These are phyloP conservation scores for Sugiyamaella xylanicola DNA, from an alignment of 1,139 yeast species.

Conservation along the genomic window DNA sequence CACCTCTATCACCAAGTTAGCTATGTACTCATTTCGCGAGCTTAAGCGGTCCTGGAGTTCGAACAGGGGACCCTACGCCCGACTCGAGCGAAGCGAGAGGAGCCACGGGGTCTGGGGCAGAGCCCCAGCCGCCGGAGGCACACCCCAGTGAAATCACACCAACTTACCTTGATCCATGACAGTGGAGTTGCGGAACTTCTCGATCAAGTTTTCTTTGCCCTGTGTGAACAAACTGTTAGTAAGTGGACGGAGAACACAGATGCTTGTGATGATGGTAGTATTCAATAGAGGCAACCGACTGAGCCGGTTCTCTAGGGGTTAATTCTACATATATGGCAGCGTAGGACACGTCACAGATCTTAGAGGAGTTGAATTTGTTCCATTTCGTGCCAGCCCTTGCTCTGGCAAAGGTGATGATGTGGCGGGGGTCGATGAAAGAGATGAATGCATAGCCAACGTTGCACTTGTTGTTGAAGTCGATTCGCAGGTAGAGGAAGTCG, in stretches of 20 bases:
- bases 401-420: constrained; percentile 49
- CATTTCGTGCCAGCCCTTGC: constrained; percentile 52
- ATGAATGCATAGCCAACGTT: constrained; percentile 58
- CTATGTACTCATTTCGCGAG: too few species aligned
- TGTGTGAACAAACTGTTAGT: constrained; percentile 39
- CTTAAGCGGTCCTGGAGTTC: too few species aligned
- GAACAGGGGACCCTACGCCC: too few species aligned
- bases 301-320: neutral
- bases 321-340: constrained; percentile 47
- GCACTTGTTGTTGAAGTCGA: constrained; percentile 54
- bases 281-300: too few species aligned
- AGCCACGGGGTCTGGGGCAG: neutral
- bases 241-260: neutral
- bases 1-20: constrained; percentile 33
- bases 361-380: constrained; percentile 51
- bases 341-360: constrained; percentile 52
- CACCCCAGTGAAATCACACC: neutral
- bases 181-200: constrained; percentile 52
- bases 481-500: constrained; percentile 56
- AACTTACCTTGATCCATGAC: constrained; percentile 49
- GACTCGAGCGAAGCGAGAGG: neutral
- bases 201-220: constrained; percentile 49
- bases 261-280: too few species aligned
- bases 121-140: constrained; percentile 4
- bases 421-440: constrained; percentile 49